Conservation (phyloP, 2,329 filamentous ascomycete genomes). For the Metarhizium anisopliae region DNA sequence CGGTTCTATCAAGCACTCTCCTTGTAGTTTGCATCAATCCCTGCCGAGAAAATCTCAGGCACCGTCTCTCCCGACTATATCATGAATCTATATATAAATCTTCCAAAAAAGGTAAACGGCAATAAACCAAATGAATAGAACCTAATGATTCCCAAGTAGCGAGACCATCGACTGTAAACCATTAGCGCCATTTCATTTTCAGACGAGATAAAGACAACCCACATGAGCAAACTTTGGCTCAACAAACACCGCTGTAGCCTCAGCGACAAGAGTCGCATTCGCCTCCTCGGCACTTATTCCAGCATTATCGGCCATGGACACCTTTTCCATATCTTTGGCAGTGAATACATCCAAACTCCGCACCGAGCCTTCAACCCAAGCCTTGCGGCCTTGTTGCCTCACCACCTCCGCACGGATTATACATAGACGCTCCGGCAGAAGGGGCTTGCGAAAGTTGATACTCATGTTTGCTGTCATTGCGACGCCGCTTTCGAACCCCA, state of each 20-base stretch:
- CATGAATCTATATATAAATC: no score
- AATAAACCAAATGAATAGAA: neutral
- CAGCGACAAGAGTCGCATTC: neutral
- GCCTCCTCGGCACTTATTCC: neutral
- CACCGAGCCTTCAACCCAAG: conserved; percentile 2
- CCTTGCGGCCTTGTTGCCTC: neutral
- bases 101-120: no score
- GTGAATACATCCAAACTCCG: neutral
- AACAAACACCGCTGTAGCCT: conserved; percentile 1
- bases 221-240: conserved; percentile 14
- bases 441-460: conserved; percentile 1
- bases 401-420: conserved; percentile 1
- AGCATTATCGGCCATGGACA: neutral
- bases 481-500: neutral
- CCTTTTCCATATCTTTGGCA: neutral
- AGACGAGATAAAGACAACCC: neutral
- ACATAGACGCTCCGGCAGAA: neutral
- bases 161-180: neutral
- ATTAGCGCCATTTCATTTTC: neutral
- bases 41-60: no score
- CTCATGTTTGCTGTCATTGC: conserved; percentile 3
- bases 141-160: neutral
- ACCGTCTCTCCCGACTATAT: no score
- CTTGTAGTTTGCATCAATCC: no score
- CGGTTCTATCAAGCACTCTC: no score